Conservation (phyloP, 257 asterid genomes). For the Ballota nigra region DNA sequence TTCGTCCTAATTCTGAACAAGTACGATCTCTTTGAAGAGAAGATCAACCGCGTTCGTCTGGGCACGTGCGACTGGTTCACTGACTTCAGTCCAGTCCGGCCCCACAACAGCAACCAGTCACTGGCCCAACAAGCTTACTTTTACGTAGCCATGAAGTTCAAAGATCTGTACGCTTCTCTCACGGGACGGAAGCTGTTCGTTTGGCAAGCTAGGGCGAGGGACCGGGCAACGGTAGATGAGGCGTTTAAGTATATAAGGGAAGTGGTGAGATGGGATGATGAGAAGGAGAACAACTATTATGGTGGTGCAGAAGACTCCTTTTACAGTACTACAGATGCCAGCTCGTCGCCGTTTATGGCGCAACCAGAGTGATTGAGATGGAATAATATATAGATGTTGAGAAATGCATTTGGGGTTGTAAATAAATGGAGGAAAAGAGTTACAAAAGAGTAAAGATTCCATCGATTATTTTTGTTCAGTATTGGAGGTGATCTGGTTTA, state of each 20-base stretch:
- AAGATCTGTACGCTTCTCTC: conserved; percentile 65
- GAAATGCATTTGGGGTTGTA: conserved; percentile 30
- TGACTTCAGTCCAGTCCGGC: conserved; percentile 60
- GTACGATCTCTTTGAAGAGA: conserved; percentile 74
- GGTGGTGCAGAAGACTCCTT: conserved; percentile 67
- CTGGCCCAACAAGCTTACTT: conserved; percentile 80
- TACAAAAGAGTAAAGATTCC: background rate
- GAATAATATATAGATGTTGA: background rate
- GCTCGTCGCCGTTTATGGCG: conserved; percentile 49
- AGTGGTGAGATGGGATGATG: conserved; percentile 88
- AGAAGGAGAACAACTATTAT: conserved; percentile 51
- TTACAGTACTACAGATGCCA: conserved; percentile 76
- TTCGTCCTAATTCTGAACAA: conserved; percentile 68
- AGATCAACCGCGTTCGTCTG: conserved; percentile 49
- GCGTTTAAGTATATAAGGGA: conserved; percentile 75
- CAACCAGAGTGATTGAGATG: conserved; percentile 40
- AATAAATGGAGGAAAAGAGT: conserved; percentile 31
- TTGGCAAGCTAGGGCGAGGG: conserved; percentile 82
- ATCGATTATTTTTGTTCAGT: conserved; percentile 4
- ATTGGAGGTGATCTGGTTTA: background rate
- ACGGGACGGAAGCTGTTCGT: conserved; percentile 72
- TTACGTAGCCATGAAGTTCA: conserved; percentile 77
- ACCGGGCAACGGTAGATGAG: conserved; percentile 61
- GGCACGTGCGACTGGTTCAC: conserved; percentile 69
- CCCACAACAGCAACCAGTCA: conserved; percentile 63